Base-by-base conservation (phyloP, 176 grass and related monocot species). In the Ensete ventricosum region DNA sequence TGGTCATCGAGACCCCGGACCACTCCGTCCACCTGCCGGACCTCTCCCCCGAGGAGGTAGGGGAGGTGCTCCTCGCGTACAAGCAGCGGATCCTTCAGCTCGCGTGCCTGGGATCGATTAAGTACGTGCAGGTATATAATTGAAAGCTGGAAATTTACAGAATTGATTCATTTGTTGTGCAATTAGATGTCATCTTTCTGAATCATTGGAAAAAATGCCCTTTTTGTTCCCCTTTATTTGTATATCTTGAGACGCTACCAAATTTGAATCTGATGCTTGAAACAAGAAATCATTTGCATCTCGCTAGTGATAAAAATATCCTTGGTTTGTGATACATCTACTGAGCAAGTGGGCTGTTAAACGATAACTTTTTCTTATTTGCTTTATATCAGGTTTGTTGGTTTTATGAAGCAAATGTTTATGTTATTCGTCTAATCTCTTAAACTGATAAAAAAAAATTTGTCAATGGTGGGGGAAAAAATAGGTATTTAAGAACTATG, bases 401-500 rank as follows among this genome's bases (percentile, higher is more conserved):
- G 14, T 16, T 67, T 17, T 7, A 67, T 67, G 24, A 8, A 14
- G 27, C 16, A 6, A 43, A 43, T 34, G 12, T 43, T 43, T 43
- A 10, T 43, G 11, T 43, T 43, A 43, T 43, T 43, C 34, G 34
- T 6, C 5, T 43, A 34, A 14, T 53, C 11, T 73, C 3, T 11
- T 13, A 1, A 54, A 0, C 22, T 73, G 17, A 23, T 54, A 19
- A 21, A 59, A 59, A 1, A 8, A 8, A 20, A 34, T 21, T 24
- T 74, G 25, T 26, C 53, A 8, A 53, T 62, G 14, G 69, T n/a
- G 29, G 50, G 27, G 64, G 77, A 6, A 55, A 79, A 1, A 55
- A 52, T 77, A 98, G 95, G 90, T 98, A 22, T 98, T 98, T 71
- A 98, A 98, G 78, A 98, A 98, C 27, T 86, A 98, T 3, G 95